Evolutionary conservation across 768 basidiomycete species (phyloP), one percentile per base, ranked within the genome.

Genomic region (Macrocybe gigantea): DNA sequence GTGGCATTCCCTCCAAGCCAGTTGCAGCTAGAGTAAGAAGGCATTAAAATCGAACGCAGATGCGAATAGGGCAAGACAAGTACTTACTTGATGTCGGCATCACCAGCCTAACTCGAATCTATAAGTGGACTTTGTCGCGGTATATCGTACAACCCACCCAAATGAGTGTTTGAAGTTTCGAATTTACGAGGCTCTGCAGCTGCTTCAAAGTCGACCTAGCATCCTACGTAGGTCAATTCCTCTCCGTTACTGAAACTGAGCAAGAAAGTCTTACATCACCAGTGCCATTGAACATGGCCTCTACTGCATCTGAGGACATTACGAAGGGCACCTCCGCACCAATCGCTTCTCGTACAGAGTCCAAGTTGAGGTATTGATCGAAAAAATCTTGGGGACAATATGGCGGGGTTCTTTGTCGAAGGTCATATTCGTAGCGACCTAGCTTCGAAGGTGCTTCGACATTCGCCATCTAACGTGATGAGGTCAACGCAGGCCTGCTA

Each of bases 351-450:
- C 63, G 44, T 11, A 77, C 60, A 6, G 55, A 49, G 1, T 65
- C 33, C 30, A 56, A 55, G 0, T 37, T 49, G 30, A 79, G 60
- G 51, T 69, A 77, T 9, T 59, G 53, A 42, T 69, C 32, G 44
- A 75, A 77, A 49, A 65, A 73, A 33, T 72, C 65, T 0, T 75
- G 71, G 5, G 77, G 77, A 57, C 75, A 77, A 5, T 57, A 31
- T 4, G 66, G 62, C 0, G 68, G 61, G 4, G 64, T 49, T 39
- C 67, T 76, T 57, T 77, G 75, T 12, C 72, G 58, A 33, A 79
- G 61, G 56, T 79, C 77, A 49, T 77, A 57, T 2, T 64, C 46
- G 46, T 79, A 74, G 13, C 61, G 57, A 48, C 71, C 45, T 2
- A 70, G 70, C 3, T 74, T 59, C 1, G 72, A 71, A 1, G 75